Evolutionary conservation across 2,329 filamentous ascomycete species (phyloP), one percentile per base, ranked within the genome.

Genomic region (Xylaria sp.): DNA sequence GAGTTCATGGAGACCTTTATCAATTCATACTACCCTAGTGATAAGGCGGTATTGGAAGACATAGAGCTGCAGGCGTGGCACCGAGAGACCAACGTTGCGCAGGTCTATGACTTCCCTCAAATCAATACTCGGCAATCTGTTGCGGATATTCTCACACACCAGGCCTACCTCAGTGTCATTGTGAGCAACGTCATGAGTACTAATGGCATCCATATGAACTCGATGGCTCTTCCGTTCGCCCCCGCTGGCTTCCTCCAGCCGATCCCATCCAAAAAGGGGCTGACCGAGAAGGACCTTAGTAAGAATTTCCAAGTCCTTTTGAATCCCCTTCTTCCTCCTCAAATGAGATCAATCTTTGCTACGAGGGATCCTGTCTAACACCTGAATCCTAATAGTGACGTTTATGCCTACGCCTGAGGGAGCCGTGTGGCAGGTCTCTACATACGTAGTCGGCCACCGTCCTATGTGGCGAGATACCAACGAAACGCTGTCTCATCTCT

Each of bases 121-220:
- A 69, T 72, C 25, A n/a, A 68, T 0, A 74, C 73, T 1, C 70
- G 64, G n/a, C 71, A 76, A 40, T 71, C 75, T 1, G 76, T 85
- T 12, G 75, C 82, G 50, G 79, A 81, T 32, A 70, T 82, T 6
- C 76, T 85, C 18, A 81, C 82, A 1, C 82, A 83, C 54, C 61
- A 77, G 67, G 80, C 78, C 1, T 81, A 80, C 62, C 75, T 82
- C 2, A 76, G 73, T 12, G 78, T 79, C 4, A 78, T 77, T 27
- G 76, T 77, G 4, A 83, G 85, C 68, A 82, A 84, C 68, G 74
- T 79, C 3, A 76, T 83, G 69, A 85, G 85, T 74, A 81, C 80
- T 16, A 81, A 81, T 64, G 77, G 80, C 81, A 42, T 73, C 81
- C 51, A 60, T 53, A 73, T 76, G 3, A 72, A 75, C 58, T 78